These are phyloP conservation scores for Tothia fuscella DNA, from an alignment of 2,329 filamentous ascomycete species.

Conservation along the genomic window DNA sequence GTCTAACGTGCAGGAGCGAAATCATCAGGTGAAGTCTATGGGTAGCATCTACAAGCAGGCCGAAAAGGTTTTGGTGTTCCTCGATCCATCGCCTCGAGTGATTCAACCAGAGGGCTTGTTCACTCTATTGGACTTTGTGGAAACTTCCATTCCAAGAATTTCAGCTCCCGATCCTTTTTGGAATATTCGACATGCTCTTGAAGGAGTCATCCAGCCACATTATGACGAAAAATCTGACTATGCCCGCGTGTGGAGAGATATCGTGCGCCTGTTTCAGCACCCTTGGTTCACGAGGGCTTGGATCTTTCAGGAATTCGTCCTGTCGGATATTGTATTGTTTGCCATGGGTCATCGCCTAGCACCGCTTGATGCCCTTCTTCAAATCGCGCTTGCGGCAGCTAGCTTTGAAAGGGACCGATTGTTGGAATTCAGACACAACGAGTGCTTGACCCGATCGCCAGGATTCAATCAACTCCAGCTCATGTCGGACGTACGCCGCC, in stretches of 20 bases:
- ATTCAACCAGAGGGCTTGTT: conserved; percentile 5
- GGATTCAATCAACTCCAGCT: conserved; percentile 9
- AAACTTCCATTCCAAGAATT: neutral
- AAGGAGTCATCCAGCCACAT: conserved; percentile 1
- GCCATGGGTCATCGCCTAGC: conserved; percentile 6
- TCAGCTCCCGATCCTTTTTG: conserved; percentile 1
- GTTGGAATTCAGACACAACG: neutral
- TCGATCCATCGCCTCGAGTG: neutral
- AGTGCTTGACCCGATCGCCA: conserved; percentile 3
- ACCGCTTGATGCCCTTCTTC: conserved; percentile 5
- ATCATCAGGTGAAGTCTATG: conserved; percentile 12
- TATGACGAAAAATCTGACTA: neutral
- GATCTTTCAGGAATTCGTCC: conserved; percentile 23
- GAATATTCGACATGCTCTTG: neutral
- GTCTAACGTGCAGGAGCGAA: conserved; percentile 9
- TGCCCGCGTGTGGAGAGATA: conserved; percentile 6
- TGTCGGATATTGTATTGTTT: conserved; percentile 12
- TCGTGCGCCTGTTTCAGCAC: conserved; percentile 4
- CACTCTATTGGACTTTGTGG: conserved; percentile 5
- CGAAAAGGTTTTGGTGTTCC: neutral
- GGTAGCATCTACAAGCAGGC: conserved; percentile 9
- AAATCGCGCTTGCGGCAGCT: conserved; percentile 5
- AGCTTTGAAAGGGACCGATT: conserved; percentile 3
- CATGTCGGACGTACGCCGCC: neutral
- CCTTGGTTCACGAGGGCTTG: conserved; percentile 18